These are phyloP conservation scores for Bertia moriformis DNA, from an alignment of 2,329 filamentous ascomycete genomes.

Conservation along the genomic window DNA sequence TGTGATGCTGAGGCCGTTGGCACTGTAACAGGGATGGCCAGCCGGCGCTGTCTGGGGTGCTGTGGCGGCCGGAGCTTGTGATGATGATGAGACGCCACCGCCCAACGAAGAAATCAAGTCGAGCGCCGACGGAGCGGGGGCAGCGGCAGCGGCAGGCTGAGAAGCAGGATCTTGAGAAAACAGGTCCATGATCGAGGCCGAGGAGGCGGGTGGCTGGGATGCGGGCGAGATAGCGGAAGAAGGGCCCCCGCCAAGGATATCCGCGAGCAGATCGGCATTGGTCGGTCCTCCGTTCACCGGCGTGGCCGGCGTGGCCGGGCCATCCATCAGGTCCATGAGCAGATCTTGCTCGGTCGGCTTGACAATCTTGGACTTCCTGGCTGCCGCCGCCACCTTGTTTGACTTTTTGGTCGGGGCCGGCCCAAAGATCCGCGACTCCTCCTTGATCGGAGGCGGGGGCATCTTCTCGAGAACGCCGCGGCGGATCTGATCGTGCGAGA, in stretches of 20 bases:
- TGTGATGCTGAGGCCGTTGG: slow-evolving; percentile 69
- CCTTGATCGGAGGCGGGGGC: slow-evolving; percentile 91
- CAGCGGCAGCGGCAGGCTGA: too few relatives aligned
- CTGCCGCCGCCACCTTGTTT: slow-evolving; percentile 24
- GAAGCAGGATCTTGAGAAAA: too few relatives aligned
- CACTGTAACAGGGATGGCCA: slow-evolving; percentile 66
- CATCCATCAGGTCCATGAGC: slow-evolving; percentile 82
- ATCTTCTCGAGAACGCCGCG: slow-evolving; percentile 90
- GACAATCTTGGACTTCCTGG: slow-evolving; percentile 57
- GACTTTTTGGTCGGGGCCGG: slow-evolving; percentile 51
- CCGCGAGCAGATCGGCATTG: slow-evolving; percentile 76
- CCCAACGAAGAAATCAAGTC: slow-evolving; percentile 23
- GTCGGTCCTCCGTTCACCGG: slow-evolving; percentile 40
- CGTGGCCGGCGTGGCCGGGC: slow-evolving; percentile 44
- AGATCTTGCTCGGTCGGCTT: slow-evolving; percentile 86
- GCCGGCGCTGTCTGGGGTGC: slow-evolving; percentile 23
- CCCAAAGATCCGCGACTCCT: slow-evolving; percentile 80
- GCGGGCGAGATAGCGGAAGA: slow-evolving; percentile 26
- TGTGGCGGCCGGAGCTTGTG: slow-evolving; percentile 22
- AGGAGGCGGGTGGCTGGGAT: slow-evolving; percentile 34
- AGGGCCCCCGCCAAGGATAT: slow-evolving; percentile 70
- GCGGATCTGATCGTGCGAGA: slow-evolving; percentile 73
- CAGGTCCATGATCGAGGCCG: slow-evolving; percentile 75
- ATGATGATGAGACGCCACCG: too few relatives aligned
- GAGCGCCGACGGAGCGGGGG: slow-evolving; percentile 24